Evolutionary conservation across 805 yeast species (phyloP).

Genomic region (Candida oleophila): DNA sequence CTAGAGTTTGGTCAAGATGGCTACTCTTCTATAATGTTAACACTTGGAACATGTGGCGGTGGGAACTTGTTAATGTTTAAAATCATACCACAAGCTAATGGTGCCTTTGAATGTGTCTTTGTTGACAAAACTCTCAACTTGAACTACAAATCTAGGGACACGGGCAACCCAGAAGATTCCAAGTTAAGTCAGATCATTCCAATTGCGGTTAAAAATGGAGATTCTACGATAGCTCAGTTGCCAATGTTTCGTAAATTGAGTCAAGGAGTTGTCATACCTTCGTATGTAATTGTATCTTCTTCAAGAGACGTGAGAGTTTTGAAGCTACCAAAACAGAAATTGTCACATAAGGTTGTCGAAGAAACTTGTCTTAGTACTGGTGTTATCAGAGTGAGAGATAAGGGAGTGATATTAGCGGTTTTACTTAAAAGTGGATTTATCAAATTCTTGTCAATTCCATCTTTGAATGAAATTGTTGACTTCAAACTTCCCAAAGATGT

Average conservation of each 20-base stretch:
- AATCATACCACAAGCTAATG: slow-evolving; percentile 56
- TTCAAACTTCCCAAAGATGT: slow-evolving; percentile 36
- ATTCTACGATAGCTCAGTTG: slow-evolving; percentile 62
- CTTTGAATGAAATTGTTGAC: slow-evolving; percentile 56
- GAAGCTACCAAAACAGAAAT: slow-evolving; percentile 58
- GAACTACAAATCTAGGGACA: slow-evolving; percentile 26
- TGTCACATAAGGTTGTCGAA: slow-evolving; percentile 62
- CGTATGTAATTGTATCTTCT: slow-evolving; percentile 58
- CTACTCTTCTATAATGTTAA: slow-evolving; percentile 67
- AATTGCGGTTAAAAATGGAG: slow-evolving; percentile 57
- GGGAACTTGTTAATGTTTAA: slow-evolving; percentile 62
- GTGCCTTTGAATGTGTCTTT: slow-evolving; percentile 60
- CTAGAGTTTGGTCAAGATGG: slow-evolving; percentile 66
- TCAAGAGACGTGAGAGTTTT: slow-evolving; percentile 60
- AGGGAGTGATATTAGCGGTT: slow-evolving; percentile 49
- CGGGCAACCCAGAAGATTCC: slow-evolving; percentile 44
- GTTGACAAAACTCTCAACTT: slow-evolving; percentile 42
- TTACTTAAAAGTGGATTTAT: slow-evolving; percentile 48
- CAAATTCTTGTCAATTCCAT: slow-evolving; percentile 55
- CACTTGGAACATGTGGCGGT: slow-evolving; percentile 78
- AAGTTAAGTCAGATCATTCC: slow-evolving; percentile 58
- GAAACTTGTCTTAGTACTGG: slow-evolving; percentile 48
- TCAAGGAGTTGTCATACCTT: slow-evolving; percentile 60
- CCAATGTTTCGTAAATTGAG: slow-evolving; percentile 57
- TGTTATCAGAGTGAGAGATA: slow-evolving; percentile 42